phyloP scores from a whole-genome alignment of 768 basidiomycete species.

The Tylopilus felleus region DNA sequence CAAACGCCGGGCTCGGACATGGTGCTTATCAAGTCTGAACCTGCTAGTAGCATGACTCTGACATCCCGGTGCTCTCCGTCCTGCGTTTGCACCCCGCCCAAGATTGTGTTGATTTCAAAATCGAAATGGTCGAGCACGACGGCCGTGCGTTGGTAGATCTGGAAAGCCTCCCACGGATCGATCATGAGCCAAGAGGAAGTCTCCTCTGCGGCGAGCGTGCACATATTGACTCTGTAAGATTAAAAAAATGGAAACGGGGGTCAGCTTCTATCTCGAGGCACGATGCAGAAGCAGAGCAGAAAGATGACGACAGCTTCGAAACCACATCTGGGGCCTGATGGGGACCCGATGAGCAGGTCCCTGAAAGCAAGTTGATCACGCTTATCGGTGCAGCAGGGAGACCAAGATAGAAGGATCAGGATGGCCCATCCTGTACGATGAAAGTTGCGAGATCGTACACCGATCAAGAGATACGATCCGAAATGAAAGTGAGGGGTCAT shows the following conservation, averaged over 20 bases:
- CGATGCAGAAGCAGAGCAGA: background rate
- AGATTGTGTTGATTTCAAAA: conserved; percentile 82
- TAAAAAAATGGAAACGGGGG: conserved; percentile 17
- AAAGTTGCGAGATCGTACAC: conserved; percentile 4
- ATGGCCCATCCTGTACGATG: conserved; percentile 4
- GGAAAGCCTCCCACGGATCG: conserved; percentile 96
- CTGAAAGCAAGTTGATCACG: conserved; percentile 6
- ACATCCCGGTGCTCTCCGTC: conserved; percentile 74
- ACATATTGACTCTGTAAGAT: conserved; percentile 75
- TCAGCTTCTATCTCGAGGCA: conserved; percentile 20
- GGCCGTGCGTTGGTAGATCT: conserved; percentile 92
- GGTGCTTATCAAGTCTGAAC: conserved; percentile 96
- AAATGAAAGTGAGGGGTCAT: conserved; percentile 4
- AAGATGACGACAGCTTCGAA: conserved; percentile 5
- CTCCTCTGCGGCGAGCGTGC: conserved; percentile 83
- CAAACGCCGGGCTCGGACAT: conserved; percentile 99
- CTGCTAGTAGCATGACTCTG: conserved; percentile 91
- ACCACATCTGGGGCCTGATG: conserved; percentile 1
- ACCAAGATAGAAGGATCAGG: conserved; percentile 16
- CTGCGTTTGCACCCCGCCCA: conserved; percentile 73
- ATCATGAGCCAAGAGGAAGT: conserved; percentile 96
- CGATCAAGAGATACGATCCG: conserved; percentile 12
- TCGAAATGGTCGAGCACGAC: conserved; percentile 98
- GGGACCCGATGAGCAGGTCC: conserved; percentile 9
- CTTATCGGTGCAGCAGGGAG: conserved; percentile 9